Conservation (phyloP, 1,284 basidiomycete genomes). For the Boletellus sp. region DNA sequence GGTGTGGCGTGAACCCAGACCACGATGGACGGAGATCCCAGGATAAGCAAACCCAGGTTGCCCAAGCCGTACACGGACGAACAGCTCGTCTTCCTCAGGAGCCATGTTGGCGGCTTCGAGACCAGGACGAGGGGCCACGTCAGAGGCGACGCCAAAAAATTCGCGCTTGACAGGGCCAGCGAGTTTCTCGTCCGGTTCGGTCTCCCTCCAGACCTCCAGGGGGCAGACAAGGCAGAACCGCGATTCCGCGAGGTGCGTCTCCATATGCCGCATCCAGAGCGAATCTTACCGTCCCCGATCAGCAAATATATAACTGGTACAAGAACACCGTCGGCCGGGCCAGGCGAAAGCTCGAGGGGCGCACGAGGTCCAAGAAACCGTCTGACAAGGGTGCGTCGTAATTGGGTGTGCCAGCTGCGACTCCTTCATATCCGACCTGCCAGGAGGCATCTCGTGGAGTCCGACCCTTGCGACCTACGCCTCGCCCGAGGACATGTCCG, state of each 20-base stretch:
- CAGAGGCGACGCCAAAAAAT: constrained; percentile 60
- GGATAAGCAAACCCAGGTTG: constrained; percentile 48
- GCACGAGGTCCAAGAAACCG: constrained; percentile 44
- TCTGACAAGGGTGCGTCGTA: constrained; percentile 42
- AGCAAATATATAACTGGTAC: constrained; percentile 70
- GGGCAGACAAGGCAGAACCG: constrained; percentile 50
- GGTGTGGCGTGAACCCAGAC: constrained; percentile 14
- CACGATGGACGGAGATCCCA: constrained; percentile 34
- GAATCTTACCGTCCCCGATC: neutral
- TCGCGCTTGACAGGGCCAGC: constrained; percentile 53
- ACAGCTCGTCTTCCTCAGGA: constrained; percentile 50
- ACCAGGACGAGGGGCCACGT: constrained; percentile 45
- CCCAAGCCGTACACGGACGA: constrained; percentile 53
- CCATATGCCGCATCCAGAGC: no score
- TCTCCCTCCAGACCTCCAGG: constrained; percentile 48
- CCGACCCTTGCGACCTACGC: constrained; percentile 30
- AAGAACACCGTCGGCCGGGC: constrained; percentile 60
- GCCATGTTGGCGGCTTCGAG: constrained; percentile 49
- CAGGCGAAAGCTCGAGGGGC: constrained; percentile 50
- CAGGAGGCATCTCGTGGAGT: constrained; percentile 27
- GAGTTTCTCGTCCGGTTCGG: constrained; percentile 56
- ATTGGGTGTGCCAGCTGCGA: neutral
- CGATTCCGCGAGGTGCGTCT: constrained; percentile 50
- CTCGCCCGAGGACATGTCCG: constrained; percentile 10
- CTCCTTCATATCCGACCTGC: constrained; percentile 4